Evolutionary conservation across 345 rosid species (phyloP), one percentile per base, ranked within the genome.

Genomic region (Heritiera fomes): DNA sequence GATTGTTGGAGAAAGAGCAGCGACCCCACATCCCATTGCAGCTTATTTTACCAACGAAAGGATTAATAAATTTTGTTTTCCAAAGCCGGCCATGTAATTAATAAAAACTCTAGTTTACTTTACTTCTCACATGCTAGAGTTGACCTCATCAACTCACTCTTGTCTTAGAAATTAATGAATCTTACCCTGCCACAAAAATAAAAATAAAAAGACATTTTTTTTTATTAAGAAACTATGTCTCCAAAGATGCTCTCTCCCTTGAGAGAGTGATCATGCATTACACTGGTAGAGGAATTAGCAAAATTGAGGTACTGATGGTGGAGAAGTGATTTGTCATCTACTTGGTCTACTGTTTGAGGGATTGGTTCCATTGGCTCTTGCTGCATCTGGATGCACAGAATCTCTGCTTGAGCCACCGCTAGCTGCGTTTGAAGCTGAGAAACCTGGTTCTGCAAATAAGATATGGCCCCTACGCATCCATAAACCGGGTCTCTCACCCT

Each of bases 401-500:
- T 87, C 84, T 90, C 91, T 14, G 94, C 87, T 50, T 90, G 90
- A 46, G 92, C 91, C 47, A 86, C 84, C 0, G 92, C 90, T 23
- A 90, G 83, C 73, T 90, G 90, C 90, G 82, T 87, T 80, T 90
- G 88, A 50, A 90, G 83, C 82, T 89, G 84, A 2, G 90, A 87
- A 13, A 90, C 92, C 67, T 90, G 91, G 81, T 83, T 90, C 78
- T 90, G 92, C 14, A 90, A 71, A 69, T 38, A 84, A 30, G 92
- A 89, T 17, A 90, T 90, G 15, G 89, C 90, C 0, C 92, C 94
- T 4, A 90, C 92, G 32, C 92, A 89, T 13, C 94, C 94, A 45
- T 90, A 90, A 28, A 90, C 94, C 0, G 94, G 94, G 79, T 90
- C 92, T 64, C 94, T 77, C 40, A 89, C 73, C 83, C 94, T 84